These are phyloP conservation scores for Populus hybrid DNA, from an alignment of 441 rosid species.

Conservation along the genomic window DNA sequence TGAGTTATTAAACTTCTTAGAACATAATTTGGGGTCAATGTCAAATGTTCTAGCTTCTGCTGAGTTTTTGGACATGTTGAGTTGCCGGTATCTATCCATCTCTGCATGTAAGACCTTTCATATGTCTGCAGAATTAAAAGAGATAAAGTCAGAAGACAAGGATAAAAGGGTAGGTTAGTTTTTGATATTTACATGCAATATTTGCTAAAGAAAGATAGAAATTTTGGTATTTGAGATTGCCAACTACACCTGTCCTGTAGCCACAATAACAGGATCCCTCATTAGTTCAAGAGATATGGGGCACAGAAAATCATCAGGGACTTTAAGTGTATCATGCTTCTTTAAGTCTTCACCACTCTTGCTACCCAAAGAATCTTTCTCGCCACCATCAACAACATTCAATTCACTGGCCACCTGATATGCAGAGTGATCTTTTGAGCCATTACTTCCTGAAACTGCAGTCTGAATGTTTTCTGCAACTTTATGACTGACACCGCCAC, in stretches of 20 bases:
- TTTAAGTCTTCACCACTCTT: constrained; percentile 50
- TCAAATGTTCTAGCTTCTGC: constrained; percentile 78
- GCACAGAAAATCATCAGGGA: constrained; percentile 82
- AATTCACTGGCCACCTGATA: constrained; percentile 29
- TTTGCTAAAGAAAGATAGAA: neutral
- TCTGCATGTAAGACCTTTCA: constrained; percentile 89
- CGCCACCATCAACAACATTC: constrained; percentile 33
- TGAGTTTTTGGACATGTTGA: constrained; percentile 89
- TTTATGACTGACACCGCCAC: constrained; percentile 31
- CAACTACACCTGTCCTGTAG: constrained; percentile 83
- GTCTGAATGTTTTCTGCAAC: constrained; percentile 28
- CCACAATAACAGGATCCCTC: constrained; percentile 91
- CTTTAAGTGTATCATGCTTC: constrained; percentile 47
- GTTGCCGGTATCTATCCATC: constrained; percentile 94
- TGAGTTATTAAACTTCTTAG: constrained; percentile 78
- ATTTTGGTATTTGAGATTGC: neutral
- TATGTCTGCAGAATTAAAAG: constrained; percentile 65
- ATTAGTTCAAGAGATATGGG: constrained; percentile 85
- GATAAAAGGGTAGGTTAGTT: neutral
- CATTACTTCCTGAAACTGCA: constrained; percentile 25
- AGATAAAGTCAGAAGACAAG: constrained; percentile 21
- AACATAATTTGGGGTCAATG: constrained; percentile 83
- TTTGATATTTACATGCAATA: neutral
- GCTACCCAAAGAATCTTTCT: constrained; percentile 29
- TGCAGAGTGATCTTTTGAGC: constrained; percentile 12